A percentile compares a stretch with the other conserved stretches of the same genome.
Evolutionary conservation across 2,329 filamentous ascomycete genomes (phyloP).

Genomic region (Ophiostoma novo-ulmi): DNA sequence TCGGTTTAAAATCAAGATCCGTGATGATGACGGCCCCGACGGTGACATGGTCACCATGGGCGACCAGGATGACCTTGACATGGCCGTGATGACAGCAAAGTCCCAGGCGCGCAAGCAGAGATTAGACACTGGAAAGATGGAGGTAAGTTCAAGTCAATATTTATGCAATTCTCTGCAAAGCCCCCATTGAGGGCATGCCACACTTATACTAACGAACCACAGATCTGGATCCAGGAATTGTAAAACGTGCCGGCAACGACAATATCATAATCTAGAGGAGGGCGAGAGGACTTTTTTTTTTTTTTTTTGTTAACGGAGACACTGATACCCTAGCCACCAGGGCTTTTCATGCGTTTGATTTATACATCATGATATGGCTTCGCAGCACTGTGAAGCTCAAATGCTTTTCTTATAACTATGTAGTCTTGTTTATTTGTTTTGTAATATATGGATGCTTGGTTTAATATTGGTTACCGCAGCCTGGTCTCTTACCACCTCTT

Average conservation of each 20-base stretch:
- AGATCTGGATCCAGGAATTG: slow-evolving; percentile 36
- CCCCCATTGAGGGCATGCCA: neutral
- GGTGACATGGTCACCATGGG: slow-evolving; percentile 94
- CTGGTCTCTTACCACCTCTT: neutral
- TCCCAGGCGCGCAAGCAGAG: slow-evolving; percentile 65
- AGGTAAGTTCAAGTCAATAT: slow-evolving; percentile 57
- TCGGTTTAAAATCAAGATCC: slow-evolving; percentile 83
- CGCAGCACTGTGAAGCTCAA: neutral
- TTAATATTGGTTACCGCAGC: neutral
- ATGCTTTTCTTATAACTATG: neutral
- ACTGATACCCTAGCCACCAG: slow-evolving; percentile 12
- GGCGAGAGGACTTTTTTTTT: neutral
- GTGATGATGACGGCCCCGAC: slow-evolving; percentile 68
- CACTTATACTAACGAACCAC: slow-evolving; percentile 27
- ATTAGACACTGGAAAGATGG: slow-evolving; percentile 85
- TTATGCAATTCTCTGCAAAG: neutral
- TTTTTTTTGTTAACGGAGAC: slow-evolving; percentile 11
- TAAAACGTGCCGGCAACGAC: slow-evolving; percentile 6
- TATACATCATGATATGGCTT: neutral
- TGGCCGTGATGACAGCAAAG: slow-evolving; percentile 69
- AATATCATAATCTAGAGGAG: neutral
- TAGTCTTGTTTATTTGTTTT: neutral
- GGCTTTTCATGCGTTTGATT: neutral
- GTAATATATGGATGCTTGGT: neutral
- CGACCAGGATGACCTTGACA: slow-evolving; percentile 91